Evolutionary conservation across 2,329 filamentous ascomycete species (phyloP), one percentile per base, ranked within the genome.

Genomic region (Cytospora mali): DNA sequence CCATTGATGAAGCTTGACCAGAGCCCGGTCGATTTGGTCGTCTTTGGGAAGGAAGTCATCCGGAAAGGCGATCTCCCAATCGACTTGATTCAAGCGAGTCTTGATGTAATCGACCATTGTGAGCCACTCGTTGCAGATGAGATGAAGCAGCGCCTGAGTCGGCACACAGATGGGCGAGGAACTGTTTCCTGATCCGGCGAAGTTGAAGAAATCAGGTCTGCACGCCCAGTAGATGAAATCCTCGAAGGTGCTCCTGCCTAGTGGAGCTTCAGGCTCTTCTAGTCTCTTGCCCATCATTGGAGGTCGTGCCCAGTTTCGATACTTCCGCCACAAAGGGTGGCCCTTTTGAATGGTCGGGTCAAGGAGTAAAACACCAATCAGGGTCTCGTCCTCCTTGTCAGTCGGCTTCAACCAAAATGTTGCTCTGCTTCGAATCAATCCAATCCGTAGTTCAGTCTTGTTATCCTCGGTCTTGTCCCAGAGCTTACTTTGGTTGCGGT

Each of bases 41-140:
- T 66, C 62, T 21, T 66, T 55, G 18, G 66, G 46, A 33, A 68
- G 55, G 58, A 71, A 71, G 49, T 67, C 57, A 25, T 64, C 27
- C 1, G 70, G 70, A 35, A 68, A 67, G 11, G 68, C 66, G 28
- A 72, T 68, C 29, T 71, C 69, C 68, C 68, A 69, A 55, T 72
- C 70, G 0, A 72, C 62, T 51, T 71, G 70, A 39, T 65, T 68
- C 18, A 72, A 46, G 13, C 70, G 68, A 9, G 70, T 69, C 55
- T 71, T 72, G 63, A 72, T 68, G 46, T 71, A 72, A 51, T 71
- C 70, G 10, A 64, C 58, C 56, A 72, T 64, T 1, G 69, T 71
- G 10, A 69, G 64, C 70, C 70, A 71, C 52, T 72, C 71, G 16
- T 67, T 68, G 52, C 64, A 68, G 25, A 70, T 50, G 10, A 71